Base-by-base conservation (phyloP, 2,329 filamentous ascomycete species). In the Penicillium sp. region DNA sequence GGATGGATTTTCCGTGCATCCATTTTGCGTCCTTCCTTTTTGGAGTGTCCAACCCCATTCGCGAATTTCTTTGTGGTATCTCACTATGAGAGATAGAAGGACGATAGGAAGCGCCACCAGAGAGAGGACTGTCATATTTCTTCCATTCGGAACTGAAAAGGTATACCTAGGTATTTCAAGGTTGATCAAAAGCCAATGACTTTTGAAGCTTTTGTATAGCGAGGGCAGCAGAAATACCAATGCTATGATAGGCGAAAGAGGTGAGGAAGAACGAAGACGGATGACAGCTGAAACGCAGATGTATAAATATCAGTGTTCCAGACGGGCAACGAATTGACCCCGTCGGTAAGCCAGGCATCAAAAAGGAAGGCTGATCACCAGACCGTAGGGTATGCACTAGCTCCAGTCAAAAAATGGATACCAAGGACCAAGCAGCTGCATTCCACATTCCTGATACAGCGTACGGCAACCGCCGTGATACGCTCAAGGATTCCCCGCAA, bases 51-150 rank as follows among this genome's bases (percentile, higher is more conserved):
- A 50, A 14, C 57, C 31, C 54, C 55, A 61, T 20, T 51, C 36
- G 6, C 45, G 24, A n/a, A 55, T 46, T 36, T 54, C 46, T 47
- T 62, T 65, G 49, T 62, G 51, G 41, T 67, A 58, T 58, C 61
- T 61, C 28, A 66, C 48, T 31, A 66, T 47, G 24, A 69, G 54
- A 38, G 64, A 58, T 45, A 70, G 43, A 50, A 70, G 50, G 49
- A 68, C 46, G 44, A 71, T 56, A 41, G 63, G 57, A 57, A 69
- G 45, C 10, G 54, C 61, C 51, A 63, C 53, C 48, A 69, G 60
- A 47, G 67, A 65, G 27, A 71, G 55, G 48, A 55, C 57, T 56
- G 67, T 63, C 68, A 71, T 71, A 57, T 59, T 69, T 63, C 53
- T 60, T 45, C 54, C 53, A 59, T 54, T 47, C 41, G 48, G 54